These are phyloP conservation scores for Botrytis pseudocinerea DNA, from an alignment of 2,329 filamentous ascomycete genomes.

Conservation along the genomic window DNA sequence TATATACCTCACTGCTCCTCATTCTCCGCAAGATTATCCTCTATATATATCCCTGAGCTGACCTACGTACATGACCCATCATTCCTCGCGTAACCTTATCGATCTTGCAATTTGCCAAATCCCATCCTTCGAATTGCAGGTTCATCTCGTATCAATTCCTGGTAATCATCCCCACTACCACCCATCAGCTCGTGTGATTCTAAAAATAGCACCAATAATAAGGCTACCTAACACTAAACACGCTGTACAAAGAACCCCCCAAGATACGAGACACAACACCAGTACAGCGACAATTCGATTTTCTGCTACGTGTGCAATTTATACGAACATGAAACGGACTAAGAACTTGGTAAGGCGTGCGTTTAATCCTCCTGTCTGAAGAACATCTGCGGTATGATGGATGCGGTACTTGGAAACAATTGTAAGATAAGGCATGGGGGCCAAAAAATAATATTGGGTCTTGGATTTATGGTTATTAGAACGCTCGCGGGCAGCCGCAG, in stretches of 20 bases:
- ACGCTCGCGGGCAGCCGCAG: background rate
- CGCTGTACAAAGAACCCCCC: background rate
- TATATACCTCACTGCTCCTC: background rate
- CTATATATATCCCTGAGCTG: background rate
- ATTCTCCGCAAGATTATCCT: background rate
- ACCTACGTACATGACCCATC: background rate
- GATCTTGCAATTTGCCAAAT: background rate
- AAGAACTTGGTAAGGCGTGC: background rate
- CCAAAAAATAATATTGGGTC: background rate
- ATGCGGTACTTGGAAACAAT: background rate
- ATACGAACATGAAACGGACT: background rate
- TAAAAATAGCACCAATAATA: background rate
- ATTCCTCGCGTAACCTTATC: background rate
- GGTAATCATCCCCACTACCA: background rate
- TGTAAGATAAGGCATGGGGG: background rate
- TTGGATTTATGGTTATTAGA: background rate
- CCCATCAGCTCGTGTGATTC: background rate
- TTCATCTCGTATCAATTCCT: background rate
- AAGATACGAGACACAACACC: background rate
- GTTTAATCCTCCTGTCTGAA: background rate
- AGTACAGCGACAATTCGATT: background rate
- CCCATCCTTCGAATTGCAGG: background rate
- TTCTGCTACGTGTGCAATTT: background rate
- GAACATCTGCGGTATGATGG: background rate
- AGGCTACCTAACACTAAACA: background rate